These are phyloP conservation scores for Pseudogymnoascus sp. DNA, from an alignment of 2,329 filamentous ascomycete species.

Conservation along the genomic window DNA sequence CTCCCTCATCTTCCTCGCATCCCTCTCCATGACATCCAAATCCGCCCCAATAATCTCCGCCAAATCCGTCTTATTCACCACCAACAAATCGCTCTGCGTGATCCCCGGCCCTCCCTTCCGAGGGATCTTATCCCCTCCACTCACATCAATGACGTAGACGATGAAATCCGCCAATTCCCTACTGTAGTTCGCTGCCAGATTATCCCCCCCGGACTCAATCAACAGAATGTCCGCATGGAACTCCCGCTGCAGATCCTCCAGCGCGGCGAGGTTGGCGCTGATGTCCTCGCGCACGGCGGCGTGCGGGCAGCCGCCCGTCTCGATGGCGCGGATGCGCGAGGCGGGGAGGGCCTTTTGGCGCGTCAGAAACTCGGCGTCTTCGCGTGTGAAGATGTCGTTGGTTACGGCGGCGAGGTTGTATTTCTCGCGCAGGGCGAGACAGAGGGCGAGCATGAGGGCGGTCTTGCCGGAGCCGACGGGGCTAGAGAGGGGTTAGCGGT, in stretches of 20 bases:
- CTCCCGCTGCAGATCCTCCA: conserved; percentile 76
- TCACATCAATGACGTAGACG: conserved; percentile 97
- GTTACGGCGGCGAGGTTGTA: conserved; percentile 92
- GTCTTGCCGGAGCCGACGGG: conserved; percentile 97
- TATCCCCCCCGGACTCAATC: conserved; percentile 93
- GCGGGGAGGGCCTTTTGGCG: conserved; percentile 75
- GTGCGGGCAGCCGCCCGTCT: conserved; percentile 95
- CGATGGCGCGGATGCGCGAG: conserved; percentile 82
- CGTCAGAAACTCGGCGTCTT: conserved; percentile 96
- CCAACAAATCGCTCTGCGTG: conserved; percentile 84
- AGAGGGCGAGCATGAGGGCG: conserved; percentile 90
- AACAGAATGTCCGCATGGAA: conserved; percentile 78
- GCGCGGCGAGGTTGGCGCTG: conserved; percentile 79
- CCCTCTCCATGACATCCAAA: conserved; percentile 85
- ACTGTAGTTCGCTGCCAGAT: conserved; percentile 93
- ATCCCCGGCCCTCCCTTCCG: conserved; percentile 94
- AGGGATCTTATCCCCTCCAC: conserved; percentile 92
- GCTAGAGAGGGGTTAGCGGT: conserved; percentile 35
- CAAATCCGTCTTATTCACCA: conserved; percentile 96
- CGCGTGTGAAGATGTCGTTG: conserved; percentile 97
- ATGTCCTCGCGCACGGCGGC: conserved; percentile 97
- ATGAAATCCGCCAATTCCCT: conserved; percentile 95
- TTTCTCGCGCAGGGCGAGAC: conserved; percentile 66
- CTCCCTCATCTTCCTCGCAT: conserved; percentile 89
- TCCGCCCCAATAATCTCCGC: conserved; percentile 87